phyloP scores from a whole-genome alignment of 768 basidiomycete genomes.

The Pleurotus platypus region DNA sequence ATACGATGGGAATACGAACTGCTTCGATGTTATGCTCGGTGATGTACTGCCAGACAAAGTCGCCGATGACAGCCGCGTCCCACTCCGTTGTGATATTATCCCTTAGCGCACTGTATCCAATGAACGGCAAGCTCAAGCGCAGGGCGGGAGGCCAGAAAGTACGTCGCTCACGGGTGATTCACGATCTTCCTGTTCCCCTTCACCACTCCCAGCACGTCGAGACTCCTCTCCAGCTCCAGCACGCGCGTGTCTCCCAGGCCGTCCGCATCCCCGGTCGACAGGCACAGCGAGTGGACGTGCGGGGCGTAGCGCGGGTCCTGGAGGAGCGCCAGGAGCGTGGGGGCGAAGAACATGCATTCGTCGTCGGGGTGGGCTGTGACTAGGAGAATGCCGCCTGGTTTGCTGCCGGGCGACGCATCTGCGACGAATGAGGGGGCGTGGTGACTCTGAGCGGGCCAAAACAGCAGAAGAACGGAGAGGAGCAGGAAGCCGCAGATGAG shows the following conservation, averaged over 20 bases:
- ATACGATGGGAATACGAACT: slow-evolving; percentile 33
- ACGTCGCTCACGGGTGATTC: slow-evolving; percentile 63
- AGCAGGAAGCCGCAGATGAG: background rate
- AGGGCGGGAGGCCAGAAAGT: background rate
- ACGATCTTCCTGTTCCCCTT: slow-evolving; percentile 52
- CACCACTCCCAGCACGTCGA: slow-evolving; percentile 65
- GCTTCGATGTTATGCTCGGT: slow-evolving; percentile 55
- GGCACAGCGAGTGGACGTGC: slow-evolving; percentile 60
- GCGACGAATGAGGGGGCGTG: background rate
- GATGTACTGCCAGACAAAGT: slow-evolving; percentile 57
- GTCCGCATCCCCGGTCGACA: slow-evolving; percentile 79
- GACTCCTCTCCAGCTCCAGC: slow-evolving; percentile 58
- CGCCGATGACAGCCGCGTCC: slow-evolving; percentile 57
- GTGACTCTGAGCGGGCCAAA: too few relatives aligned
- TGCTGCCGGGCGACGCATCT: background rate
- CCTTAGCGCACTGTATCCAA: slow-evolving; percentile 47
- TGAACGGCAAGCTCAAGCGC: slow-evolving; percentile 8
- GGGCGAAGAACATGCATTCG: slow-evolving; percentile 92
- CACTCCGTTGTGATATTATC: slow-evolving; percentile 72
- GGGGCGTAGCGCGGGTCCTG: slow-evolving; percentile 8
- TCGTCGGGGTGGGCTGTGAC: slow-evolving; percentile 95
- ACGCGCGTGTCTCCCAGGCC: slow-evolving; percentile 63
- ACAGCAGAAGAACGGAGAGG: background rate
- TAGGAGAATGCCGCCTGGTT: slow-evolving; percentile 34
- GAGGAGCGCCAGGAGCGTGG: slow-evolving; percentile 63